These are phyloP conservation scores for Pythium sukuiense DNA, from an alignment of 352 stramenopile genomes.

Conservation along the genomic window DNA sequence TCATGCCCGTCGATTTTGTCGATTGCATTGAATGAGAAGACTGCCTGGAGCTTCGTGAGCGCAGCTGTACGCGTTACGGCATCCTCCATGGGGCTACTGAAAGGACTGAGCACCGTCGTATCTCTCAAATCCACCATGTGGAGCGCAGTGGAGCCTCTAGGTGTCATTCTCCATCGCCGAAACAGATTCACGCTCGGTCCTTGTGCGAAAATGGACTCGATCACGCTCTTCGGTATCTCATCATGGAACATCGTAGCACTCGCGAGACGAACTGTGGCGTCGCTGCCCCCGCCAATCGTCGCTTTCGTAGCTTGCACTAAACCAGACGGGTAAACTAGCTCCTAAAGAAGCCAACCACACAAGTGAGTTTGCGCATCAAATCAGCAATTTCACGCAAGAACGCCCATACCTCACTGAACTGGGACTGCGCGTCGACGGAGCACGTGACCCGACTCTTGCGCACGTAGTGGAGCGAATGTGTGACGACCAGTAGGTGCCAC, in stretches of 20 bases:
- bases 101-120: constrained; percentile 36
- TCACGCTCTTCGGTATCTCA: constrained; percentile 49
- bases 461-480: constrained; percentile 82
- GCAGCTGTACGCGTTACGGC: constrained; percentile 33
- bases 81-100: constrained; percentile 43
- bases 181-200: constrained; percentile 65
- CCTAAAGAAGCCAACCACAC: constrained; percentile 23
- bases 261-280: constrained; percentile 45
- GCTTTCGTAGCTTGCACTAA: constrained; percentile 77
- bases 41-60: constrained; percentile 60
- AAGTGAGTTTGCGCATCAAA: neutral
- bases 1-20: constrained; percentile 36
- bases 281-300: constrained; percentile 53
- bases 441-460: constrained; percentile 85
- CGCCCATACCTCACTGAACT: constrained; percentile 51
- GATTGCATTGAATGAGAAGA: constrained; percentile 76
- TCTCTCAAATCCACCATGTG: constrained; percentile 60
- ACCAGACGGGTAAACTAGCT: constrained; percentile 75
- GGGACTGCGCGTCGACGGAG: constrained; percentile 54
- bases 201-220: constrained; percentile 61
- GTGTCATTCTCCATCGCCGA: constrained; percentile 41
- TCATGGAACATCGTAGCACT: constrained; percentile 84
- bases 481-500: constrained; percentile 78
- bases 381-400: neutral
- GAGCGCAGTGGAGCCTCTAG: constrained; percentile 20